These are phyloP conservation scores for Gastrodia elata DNA, from an alignment of 106 monocot genomes.

Conservation along the genomic window DNA sequence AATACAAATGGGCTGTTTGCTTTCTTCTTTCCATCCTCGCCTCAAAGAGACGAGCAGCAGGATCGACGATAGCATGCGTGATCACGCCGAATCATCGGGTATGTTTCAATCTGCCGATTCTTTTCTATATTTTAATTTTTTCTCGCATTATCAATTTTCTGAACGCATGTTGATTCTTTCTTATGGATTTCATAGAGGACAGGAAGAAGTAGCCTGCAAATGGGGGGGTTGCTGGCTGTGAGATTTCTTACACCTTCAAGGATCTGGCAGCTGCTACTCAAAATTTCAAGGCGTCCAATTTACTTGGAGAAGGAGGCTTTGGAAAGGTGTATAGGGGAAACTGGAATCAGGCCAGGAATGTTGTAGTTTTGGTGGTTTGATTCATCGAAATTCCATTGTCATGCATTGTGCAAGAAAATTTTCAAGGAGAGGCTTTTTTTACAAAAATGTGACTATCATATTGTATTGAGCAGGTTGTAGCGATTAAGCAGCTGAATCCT, in stretches of 20 bases:
- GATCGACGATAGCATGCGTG: constrained; percentile 24
- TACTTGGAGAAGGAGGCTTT: constrained; percentile 87
- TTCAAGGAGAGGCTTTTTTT: not conserved
- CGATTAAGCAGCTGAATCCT: constrained; percentile 64
- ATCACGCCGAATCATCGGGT: constrained; percentile 15
- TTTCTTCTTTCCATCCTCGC: constrained; percentile 23
- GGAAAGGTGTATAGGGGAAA: constrained; percentile 72
- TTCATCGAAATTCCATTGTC: not conserved
- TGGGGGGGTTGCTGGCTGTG: constrained; percentile 21
- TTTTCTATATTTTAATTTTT: too few relatives aligned
- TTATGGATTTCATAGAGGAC: constrained; percentile 9
- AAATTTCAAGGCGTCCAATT: constrained; percentile 62
- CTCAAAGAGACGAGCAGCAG: constrained; percentile 18
- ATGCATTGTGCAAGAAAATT: not conserved
- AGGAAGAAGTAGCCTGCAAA: constrained; percentile 15
- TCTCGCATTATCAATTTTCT: not conserved
- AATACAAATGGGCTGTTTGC: constrained; percentile 27
- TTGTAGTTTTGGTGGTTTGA: not conserved
- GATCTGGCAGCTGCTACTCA: constrained; percentile 69
- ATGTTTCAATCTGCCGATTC: not conserved
- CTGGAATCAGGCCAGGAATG: constrained; percentile 49
- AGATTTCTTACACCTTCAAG: constrained; percentile 51
- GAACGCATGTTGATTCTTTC: not conserved
- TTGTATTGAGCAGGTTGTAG: constrained; percentile 43
- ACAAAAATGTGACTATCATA: not conserved